Evolutionary conservation across 108 stramenopile species (phyloP).

Genomic region (Asterionellopsis glacialis): DNA sequence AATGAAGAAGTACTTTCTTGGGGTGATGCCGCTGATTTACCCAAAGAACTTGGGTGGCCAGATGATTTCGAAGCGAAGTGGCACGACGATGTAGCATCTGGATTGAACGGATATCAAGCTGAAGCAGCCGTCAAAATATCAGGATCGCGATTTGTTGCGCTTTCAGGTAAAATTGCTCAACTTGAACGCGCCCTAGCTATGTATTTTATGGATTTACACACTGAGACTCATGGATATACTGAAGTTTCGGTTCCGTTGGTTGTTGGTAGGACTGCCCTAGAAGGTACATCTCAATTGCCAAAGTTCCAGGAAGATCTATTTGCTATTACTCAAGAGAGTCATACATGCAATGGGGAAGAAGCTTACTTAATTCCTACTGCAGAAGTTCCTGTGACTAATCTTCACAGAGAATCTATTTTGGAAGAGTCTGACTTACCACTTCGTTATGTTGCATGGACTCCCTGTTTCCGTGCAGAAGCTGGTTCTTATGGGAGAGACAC

Average conservation of each 20-base stretch:
- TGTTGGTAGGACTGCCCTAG: slow-evolving; percentile 82
- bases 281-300: slow-evolving; percentile 95
- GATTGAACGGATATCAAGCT: slow-evolving; percentile 78
- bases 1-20: slow-evolving; percentile 82
- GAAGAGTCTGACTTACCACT: slow-evolving; percentile 87
- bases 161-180: slow-evolving; percentile 79
- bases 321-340: slow-evolving; percentile 66
- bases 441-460: slow-evolving; percentile 85
- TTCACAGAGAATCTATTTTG: slow-evolving; percentile 82
- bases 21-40: slow-evolving; percentile 68
- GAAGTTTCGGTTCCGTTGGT: slow-evolving; percentile 90
- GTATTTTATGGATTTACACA: slow-evolving; percentile 89
- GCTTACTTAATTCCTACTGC: slow-evolving; percentile 97
- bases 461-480: slow-evolving; percentile 98
- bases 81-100: slow-evolving; percentile 93
- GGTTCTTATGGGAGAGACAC: slow-evolving; percentile 95
- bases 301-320: slow-evolving; percentile 97
- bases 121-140: slow-evolving; percentile 89
- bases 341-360: slow-evolving; percentile 95
- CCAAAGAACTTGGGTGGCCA: slow-evolving; percentile 68
- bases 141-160: slow-evolving; percentile 89
- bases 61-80: slow-evolving; percentile 79
- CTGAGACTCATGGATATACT: slow-evolving; percentile 74
- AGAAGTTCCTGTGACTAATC: slow-evolving; percentile 94
- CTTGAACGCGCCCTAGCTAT: slow-evolving; percentile 93